Percentiles rank a stretch among this genome's conserved stretches.
phyloP scores from a whole-genome alignment of 2,329 filamentous ascomycete species.

The Colletotrichum neosansevieriae region DNA sequence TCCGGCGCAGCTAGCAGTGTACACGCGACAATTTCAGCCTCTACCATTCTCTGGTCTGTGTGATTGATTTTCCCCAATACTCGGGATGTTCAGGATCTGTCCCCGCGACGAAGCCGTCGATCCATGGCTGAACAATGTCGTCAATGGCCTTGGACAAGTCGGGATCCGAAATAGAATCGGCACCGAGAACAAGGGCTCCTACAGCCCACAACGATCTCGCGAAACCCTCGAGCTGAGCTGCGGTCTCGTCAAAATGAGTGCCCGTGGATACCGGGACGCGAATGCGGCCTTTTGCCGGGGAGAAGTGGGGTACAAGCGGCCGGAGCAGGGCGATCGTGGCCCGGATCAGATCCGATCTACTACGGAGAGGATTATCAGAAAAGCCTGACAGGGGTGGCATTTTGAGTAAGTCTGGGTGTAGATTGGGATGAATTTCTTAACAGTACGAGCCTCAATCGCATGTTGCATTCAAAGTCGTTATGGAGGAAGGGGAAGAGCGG shows the following conservation, averaged over 20 bases:
- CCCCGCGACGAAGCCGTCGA: constrained; percentile 48
- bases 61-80: constrained; percentile 61
- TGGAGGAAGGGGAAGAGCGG: background rate
- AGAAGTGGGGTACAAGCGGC: constrained; percentile 51
- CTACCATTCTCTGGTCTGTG: constrained; percentile 66
- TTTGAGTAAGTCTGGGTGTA: background rate
- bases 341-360: constrained; percentile 50
- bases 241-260: constrained; percentile 57
- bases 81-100: constrained; percentile 50
- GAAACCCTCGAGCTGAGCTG: constrained; percentile 60
- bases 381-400: constrained; percentile 56
- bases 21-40: constrained; percentile 63
- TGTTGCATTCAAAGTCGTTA: background rate
- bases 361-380: constrained; percentile 54
- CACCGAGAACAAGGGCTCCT: constrained; percentile 57
- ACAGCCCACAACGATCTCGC: constrained; percentile 54
- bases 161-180: constrained; percentile 19
- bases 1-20: constrained; percentile 59
- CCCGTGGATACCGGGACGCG: constrained; percentile 52
- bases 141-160: constrained; percentile 1
- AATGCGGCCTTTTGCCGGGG: constrained; percentile 50
- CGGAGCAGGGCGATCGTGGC: constrained; percentile 51
- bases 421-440: background rate
- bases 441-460: background rate
- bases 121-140: constrained; percentile 46